Evolutionary conservation across 2,329 filamentous ascomycete genomes (phyloP), one percentile per base, ranked within the genome.

Genomic region (Epichloe elymi): DNA sequence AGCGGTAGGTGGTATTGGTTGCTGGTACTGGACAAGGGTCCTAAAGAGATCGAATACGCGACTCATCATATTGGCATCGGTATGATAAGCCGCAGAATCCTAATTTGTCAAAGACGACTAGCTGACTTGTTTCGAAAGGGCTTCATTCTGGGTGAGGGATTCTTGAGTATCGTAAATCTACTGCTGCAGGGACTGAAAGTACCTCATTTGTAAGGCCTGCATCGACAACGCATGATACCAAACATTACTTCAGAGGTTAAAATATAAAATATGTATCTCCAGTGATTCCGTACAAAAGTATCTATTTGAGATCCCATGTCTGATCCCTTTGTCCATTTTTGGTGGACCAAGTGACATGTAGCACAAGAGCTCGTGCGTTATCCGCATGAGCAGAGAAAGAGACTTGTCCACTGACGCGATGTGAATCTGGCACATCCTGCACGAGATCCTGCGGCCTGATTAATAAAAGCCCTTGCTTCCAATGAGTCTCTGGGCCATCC

Each of bases 81-180:
- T 80, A 66, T 59, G 75, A 68, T 17, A 36, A 14, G 15, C 26
- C 30, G 4, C 15, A 12, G 17, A 17, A 30, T 38, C 36, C n/a
- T 40, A 14, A 11, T 35, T 19, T 50, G 12, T 23, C n/a, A 15
- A 26, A 10, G 2, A 43, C 48, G 41, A 39, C n/a, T 44, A 6
- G 23, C 42, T 54, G 49, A 41, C 54, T 51, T 39, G 50, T 57
- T 12, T 51, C 4, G 36, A 45, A 80, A 80, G 76, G 93, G 93
- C 0, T 80, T 97, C 54, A 96, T 98, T 56, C 73, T 98, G 7
- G 89, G 91, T 1, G 91, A 97, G 65, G 91, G 91, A 0, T 80
- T 97, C 56, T 72, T 95, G 56, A 96, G 90, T 63, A 95, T 98
- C 60, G 76, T 93, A 26, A 97, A 96, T 63, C 68, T 98, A 51